Conservation (phyloP, 345 rosid genomes). For the Rhodamnia rubescens region DNA sequence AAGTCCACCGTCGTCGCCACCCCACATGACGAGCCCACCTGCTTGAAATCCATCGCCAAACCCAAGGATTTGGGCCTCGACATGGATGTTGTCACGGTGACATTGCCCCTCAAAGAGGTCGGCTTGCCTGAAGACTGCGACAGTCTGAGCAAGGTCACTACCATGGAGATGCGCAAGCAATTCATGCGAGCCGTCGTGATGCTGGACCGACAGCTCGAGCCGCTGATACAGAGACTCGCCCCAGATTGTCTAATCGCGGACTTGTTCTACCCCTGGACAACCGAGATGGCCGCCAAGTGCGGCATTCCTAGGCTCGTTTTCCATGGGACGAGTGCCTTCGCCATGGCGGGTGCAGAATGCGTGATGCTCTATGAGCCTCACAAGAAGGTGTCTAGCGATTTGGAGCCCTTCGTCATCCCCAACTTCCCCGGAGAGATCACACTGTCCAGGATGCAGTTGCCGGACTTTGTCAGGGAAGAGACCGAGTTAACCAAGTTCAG, state of each 20-base stretch:
- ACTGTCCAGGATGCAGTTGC: slow-evolving; percentile 5
- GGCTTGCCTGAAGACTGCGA: slow-evolving; percentile 10
- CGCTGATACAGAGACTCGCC: not conserved
- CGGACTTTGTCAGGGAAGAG: not conserved
- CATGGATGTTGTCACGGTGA: slow-evolving; percentile 3
- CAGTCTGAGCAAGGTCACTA: not conserved
- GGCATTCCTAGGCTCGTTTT: slow-evolving; percentile 26
- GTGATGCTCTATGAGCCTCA: slow-evolving; percentile 4
- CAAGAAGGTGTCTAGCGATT: slow-evolving; percentile 12
- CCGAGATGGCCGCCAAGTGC: slow-evolving; percentile 7
- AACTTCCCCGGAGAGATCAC: slow-evolving; percentile 18
- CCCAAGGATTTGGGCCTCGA: slow-evolving; percentile 1
- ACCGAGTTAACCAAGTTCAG: slow-evolving; percentile 2
- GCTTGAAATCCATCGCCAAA: slow-evolving; percentile 1
- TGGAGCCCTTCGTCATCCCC: slow-evolving; percentile 16
- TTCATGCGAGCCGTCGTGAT: not conserved
- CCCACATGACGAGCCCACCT: slow-evolving; percentile 6
- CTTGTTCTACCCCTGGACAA: slow-evolving; percentile 21
- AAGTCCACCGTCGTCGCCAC: slow-evolving; percentile 23
- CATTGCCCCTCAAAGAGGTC: slow-evolving; percentile 12
- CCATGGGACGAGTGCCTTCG: slow-evolving; percentile 20
- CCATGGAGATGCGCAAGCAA: not conserved
- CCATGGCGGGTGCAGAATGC: not conserved
- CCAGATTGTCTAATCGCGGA: slow-evolving; percentile 22
- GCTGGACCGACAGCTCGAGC: slow-evolving; percentile 17